Base-by-base conservation (phyloP, 2,329 filamentous ascomycete species). In the Colletotrichum caudatum region DNA sequence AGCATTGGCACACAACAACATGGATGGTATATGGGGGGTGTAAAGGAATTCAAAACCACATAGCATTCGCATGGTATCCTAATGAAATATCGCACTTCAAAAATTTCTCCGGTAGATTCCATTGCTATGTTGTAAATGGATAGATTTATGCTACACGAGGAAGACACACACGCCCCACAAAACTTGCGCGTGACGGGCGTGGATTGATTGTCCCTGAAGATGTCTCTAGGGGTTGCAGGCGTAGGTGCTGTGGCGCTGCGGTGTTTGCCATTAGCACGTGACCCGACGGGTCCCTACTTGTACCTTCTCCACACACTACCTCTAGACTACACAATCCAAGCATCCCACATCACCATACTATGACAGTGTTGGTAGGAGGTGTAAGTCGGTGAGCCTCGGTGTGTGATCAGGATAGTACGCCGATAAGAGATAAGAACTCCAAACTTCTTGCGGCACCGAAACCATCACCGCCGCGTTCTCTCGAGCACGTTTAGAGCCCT, bases 371-470 rank as follows among this genome's bases (percentile, higher is more conserved):
- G 11, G 12, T 35, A n/a, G 57, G 57, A 60, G 35, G 64, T 71
- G 44, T 71, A 48, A 71, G 69, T 71, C 64, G 69, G 64, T 69
- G 53, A 48, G 41, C 23, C 8, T 33, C 65, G 65, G 65, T 26
- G 56, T 46, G 12, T 16, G 70, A 62, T 63, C 61, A 68, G 57
- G 48, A 16, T 23, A 18, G 5, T 0, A 3, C 1, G 5, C 9
- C 23, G 70, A 71, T 73, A 66, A 73, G 66, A 73, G 66, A 73
- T 73, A 73, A 73, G 71, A 73, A 53, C 68, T 68, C 50, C 4
- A 61, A 72, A 44, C 39, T 48, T 48, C 46, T 53, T 39, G 56
- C 23, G 46, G 33, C 54, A n/a, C 12, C 41, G 35, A 6, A 23
- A 33, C 51, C 39, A 23, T 35, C 14, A 18, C 51, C 41, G 5